phyloP scores from a whole-genome alignment of 2,329 filamentous ascomycete species.

The Ascosphaera aggregata region DNA sequence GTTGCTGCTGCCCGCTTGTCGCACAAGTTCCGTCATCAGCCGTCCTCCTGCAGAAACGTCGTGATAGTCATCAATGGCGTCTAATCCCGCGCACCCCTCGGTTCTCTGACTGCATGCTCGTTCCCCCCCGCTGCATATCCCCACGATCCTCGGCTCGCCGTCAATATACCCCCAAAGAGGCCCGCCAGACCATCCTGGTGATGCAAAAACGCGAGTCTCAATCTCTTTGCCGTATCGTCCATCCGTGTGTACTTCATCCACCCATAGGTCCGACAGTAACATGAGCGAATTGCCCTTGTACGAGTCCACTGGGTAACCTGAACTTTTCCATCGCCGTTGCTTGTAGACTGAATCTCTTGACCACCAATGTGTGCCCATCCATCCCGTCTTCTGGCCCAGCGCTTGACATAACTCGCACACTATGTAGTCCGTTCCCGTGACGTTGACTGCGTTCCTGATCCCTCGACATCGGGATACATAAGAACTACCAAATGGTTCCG shows the following conservation, averaged over 20 bases:
- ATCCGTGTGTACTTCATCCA: slow-evolving; percentile 7
- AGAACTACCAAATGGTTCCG: slow-evolving; percentile 7
- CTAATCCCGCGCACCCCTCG: slow-evolving; percentile 5
- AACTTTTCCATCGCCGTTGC: slow-evolving; percentile 6
- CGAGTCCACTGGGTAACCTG: slow-evolving; percentile 7
- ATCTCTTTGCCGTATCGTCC: slow-evolving; percentile 7
- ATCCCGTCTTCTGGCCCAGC: slow-evolving; percentile 7
- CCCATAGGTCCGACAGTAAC: slow-evolving; percentile 7
- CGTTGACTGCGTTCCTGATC: slow-evolving; percentile 8
- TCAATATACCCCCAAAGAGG: slow-evolving; percentile 8
- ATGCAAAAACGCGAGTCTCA: slow-evolving; percentile 7
- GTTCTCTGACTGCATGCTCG: slow-evolving; percentile 7
- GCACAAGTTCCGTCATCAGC: slow-evolving; percentile 8
- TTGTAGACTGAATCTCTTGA: slow-evolving; percentile 4
- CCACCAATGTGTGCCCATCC: slow-evolving; percentile 9
- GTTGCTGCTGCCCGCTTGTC: not conserved
- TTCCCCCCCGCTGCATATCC: slow-evolving; percentile 8
- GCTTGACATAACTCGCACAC: slow-evolving; percentile 8
- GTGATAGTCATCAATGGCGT: slow-evolving; percentile 6
- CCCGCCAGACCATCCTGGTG: slow-evolving; percentile 8
- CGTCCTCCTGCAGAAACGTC: slow-evolving; percentile 9
- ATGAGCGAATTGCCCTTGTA: slow-evolving; percentile 7
- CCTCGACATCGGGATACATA: slow-evolving; percentile 8
- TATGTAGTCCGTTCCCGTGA: slow-evolving; percentile 9
- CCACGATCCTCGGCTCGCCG: slow-evolving; percentile 7